A percentile compares a stretch with the other conserved stretches of the same genome.
phyloP scores from a whole-genome alignment of 2,329 filamentous ascomycete genomes.

The Neurospora sp. region DNA sequence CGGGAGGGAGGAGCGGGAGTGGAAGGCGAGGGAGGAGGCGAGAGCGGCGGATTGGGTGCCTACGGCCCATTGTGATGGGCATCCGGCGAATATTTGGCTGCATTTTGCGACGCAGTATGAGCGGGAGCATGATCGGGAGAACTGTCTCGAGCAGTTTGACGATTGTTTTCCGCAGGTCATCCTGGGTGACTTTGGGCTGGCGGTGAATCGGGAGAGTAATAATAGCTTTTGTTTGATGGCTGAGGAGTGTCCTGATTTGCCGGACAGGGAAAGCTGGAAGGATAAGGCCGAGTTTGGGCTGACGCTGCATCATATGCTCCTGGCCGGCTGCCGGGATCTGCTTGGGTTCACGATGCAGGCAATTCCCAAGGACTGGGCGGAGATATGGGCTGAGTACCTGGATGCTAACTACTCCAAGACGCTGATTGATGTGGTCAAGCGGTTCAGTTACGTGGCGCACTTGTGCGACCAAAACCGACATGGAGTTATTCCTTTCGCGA shows the following conservation, averaged over 20 bases:
- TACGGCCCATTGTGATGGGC: slow-evolving; percentile 7
- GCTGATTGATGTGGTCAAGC: neutral
- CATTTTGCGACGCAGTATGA: slow-evolving; percentile 11
- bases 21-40: neutral
- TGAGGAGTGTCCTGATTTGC: neutral
- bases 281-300: slow-evolving; percentile 6
- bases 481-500: neutral
- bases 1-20: neutral
- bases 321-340: neutral
- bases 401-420: neutral
- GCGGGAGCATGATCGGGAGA: neutral
- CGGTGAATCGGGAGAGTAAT: neutral
- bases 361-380: neutral
- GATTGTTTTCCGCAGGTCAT: slow-evolving; percentile 8
- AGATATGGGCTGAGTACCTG: neutral
- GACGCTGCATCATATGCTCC: neutral
- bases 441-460: neutral
- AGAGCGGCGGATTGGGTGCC: neutral
- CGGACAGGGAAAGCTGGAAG: slow-evolving; percentile 1
- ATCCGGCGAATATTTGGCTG: slow-evolving; percentile 6
- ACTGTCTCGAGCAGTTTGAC: neutral
- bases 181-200: slow-evolving; percentile 9
- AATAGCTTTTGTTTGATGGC: neutral
- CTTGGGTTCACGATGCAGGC: neutral
- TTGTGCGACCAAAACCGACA: neutral